A percentile compares a stretch with the other conserved stretches of the same genome.
Conservation (phyloP, 257 asterid genomes). For the Lavandula angustifolia region DNA sequence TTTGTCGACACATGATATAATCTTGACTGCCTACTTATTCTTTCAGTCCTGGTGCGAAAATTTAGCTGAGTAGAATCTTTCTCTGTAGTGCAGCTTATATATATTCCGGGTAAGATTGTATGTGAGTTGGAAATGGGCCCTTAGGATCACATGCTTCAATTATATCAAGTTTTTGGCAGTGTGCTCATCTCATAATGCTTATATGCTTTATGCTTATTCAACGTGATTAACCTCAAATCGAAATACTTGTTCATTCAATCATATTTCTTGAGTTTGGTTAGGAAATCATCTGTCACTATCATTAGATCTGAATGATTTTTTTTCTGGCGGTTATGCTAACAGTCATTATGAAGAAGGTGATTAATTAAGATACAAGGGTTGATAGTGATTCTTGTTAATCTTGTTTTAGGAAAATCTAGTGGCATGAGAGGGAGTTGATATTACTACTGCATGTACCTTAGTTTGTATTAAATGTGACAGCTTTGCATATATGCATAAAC, state of each 20-base stretch:
- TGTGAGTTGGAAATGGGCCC: constrained; percentile 7
- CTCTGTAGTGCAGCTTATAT: constrained; percentile 12
- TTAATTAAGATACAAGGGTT: neutral
- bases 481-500: constrained; percentile 22
- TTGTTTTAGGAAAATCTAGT: constrained; percentile 25
- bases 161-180: neutral
- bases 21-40: neutral
- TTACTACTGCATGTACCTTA: constrained; percentile 14
- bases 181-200: neutral
- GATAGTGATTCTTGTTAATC: constrained; percentile 1
- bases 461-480: constrained; percentile 42
- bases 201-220: no score
- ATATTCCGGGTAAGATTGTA: neutral
- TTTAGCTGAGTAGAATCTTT: neutral
- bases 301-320: no score
- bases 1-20: constrained; percentile 3
- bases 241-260: no score
- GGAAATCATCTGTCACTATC: no score
- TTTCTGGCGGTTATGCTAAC: neutral
- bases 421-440: constrained; percentile 27
- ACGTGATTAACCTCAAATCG: neutral
- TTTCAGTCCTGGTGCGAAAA: constrained; percentile 4
- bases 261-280: neutral
- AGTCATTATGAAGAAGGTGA: neutral
- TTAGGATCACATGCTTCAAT: neutral